phyloP scores from a whole-genome alignment of 352 stramenopile species.

The Pythium aphanidermatum region DNA sequence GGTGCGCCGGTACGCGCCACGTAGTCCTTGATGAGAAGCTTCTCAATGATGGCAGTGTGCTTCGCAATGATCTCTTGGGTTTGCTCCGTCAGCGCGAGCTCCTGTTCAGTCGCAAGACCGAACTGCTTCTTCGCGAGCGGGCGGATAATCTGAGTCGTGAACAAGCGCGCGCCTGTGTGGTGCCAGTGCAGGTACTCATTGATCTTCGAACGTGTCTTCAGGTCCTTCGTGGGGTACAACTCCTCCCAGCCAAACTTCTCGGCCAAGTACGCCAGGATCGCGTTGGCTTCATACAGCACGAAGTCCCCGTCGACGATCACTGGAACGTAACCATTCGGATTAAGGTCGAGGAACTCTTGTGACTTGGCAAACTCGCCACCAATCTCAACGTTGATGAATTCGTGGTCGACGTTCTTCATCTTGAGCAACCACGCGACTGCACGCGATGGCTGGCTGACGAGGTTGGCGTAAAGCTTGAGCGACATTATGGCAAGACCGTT shows the following conservation, averaged over 20 bases:
- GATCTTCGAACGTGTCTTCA: slow-evolving; percentile 42
- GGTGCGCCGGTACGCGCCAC: slow-evolving; percentile 39
- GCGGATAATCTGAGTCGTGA: slow-evolving; percentile 41
- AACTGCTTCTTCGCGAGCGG: slow-evolving; percentile 27
- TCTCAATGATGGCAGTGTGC: slow-evolving; percentile 32
- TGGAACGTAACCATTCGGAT: slow-evolving; percentile 44
- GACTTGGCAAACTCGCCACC: slow-evolving; percentile 33
- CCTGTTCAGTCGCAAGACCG: slow-evolving; percentile 27
- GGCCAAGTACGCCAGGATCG: slow-evolving; percentile 48
- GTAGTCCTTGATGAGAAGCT: slow-evolving; percentile 41
- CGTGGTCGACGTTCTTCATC: slow-evolving; percentile 34
- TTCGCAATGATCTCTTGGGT: slow-evolving; percentile 34
- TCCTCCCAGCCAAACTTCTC: slow-evolving; percentile 53
- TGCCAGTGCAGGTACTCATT: slow-evolving; percentile 71
- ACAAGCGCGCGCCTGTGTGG: slow-evolving; percentile 47
- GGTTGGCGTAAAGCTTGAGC: slow-evolving; percentile 55
- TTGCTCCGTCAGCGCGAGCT: slow-evolving; percentile 25
- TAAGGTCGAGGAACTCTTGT: slow-evolving; percentile 43
- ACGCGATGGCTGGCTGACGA: slow-evolving; percentile 51
- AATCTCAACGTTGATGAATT: slow-evolving; percentile 30
- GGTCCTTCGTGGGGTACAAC: slow-evolving; percentile 37
- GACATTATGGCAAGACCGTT: neutral
- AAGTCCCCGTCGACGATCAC: slow-evolving; percentile 56
- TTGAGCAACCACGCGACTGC: slow-evolving; percentile 39
- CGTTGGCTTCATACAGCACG: slow-evolving; percentile 43